A percentile compares a stretch with the other conserved stretches of the same genome.
Evolutionary conservation across 2,329 filamentous ascomycete genomes (phyloP).

Genomic region (Aspergillus fructus): DNA sequence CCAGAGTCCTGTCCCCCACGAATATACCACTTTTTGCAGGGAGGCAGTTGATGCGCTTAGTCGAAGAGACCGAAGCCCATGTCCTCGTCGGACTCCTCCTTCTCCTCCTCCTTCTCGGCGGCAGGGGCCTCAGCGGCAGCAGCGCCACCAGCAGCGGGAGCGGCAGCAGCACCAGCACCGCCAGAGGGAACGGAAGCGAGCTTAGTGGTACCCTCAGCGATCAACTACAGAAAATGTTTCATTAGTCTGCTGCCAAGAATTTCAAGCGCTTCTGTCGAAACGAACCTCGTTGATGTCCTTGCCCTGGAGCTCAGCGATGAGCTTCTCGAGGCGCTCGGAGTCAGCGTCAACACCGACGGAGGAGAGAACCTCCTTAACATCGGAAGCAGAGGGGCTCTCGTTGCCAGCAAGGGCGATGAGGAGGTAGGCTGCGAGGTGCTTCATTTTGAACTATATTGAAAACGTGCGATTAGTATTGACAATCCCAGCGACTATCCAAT

Average conservation of each 20-base stretch:
- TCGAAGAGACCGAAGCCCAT: constrained; percentile 76
- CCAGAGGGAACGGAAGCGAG: constrained; percentile 96
- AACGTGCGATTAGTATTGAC: constrained; percentile 18
- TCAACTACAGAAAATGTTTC: constrained; percentile 62
- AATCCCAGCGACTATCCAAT: background rate
- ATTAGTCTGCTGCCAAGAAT: constrained; percentile 15
- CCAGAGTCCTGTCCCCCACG: constrained; percentile 58
- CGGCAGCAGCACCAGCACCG: constrained; percentile 58
- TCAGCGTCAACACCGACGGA: constrained; percentile 96
- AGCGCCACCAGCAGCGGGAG: constrained; percentile 61
- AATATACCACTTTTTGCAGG: constrained; percentile 53
- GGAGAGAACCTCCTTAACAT: constrained; percentile 85
- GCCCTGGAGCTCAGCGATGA: constrained; percentile 72
- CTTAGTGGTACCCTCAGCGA: constrained; percentile 84
- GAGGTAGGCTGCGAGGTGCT: constrained; percentile 99
- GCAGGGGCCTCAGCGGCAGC: constrained; percentile 66
- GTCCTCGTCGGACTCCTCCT: constrained; percentile 71
- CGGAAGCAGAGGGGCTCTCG: constrained; percentile 75
- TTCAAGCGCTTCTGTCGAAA: constrained; percentile 1
- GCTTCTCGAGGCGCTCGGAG: constrained; percentile 76
- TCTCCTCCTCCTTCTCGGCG: constrained; percentile 71
- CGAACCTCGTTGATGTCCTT: constrained; percentile 84
- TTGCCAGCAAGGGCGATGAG: constrained; percentile 95
- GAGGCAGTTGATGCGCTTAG: constrained; percentile 37
- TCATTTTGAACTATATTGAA: constrained; percentile 70